Evolutionary conservation across 345 rosid species (phyloP).

Genomic region (Psidium guajava): DNA sequence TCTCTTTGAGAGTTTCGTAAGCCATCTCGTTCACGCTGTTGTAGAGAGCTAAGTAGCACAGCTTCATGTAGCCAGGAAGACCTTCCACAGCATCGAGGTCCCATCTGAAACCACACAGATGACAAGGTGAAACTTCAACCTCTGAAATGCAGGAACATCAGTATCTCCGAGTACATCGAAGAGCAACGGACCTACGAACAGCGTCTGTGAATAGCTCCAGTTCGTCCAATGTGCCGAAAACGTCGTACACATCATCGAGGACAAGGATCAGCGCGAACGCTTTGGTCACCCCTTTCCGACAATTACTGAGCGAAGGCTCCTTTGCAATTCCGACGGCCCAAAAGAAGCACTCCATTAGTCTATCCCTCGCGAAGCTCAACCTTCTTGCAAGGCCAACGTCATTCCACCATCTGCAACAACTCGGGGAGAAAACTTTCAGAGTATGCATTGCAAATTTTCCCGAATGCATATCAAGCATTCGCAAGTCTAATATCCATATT

Average conservation of each 20-base stretch:
- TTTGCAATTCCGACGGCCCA: constrained; percentile 22
- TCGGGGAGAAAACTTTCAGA: neutral
- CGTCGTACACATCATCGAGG: constrained; percentile 36
- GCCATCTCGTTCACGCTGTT: constrained; percentile 36
- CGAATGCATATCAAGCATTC: neutral
- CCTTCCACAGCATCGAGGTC: constrained; percentile 12
- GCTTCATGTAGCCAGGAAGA: constrained; percentile 31
- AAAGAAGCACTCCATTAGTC: constrained; percentile 39
- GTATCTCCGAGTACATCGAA: neutral
- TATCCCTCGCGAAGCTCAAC: constrained; percentile 31
- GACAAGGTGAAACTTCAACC: neutral
- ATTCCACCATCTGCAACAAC: constrained; percentile 29
- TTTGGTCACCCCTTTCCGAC: constrained; percentile 22
- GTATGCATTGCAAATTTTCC: neutral
- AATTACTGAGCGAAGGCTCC: constrained; percentile 13
- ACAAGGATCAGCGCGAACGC: constrained; percentile 15
- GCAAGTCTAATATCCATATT: neutral
- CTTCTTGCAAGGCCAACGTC: constrained; percentile 9
- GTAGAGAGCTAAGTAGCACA: constrained; percentile 25
- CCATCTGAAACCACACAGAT: constrained; percentile 22
- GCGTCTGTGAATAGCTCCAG: constrained; percentile 24
- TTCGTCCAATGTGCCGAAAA: constrained; percentile 28
- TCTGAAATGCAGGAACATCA: neutral
- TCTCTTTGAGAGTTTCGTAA: constrained; percentile 24
- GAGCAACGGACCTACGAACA: constrained; percentile 12